phyloP scores from a whole-genome alignment of 139 green algal genomes.

The Chlamydomonas eustigma region DNA sequence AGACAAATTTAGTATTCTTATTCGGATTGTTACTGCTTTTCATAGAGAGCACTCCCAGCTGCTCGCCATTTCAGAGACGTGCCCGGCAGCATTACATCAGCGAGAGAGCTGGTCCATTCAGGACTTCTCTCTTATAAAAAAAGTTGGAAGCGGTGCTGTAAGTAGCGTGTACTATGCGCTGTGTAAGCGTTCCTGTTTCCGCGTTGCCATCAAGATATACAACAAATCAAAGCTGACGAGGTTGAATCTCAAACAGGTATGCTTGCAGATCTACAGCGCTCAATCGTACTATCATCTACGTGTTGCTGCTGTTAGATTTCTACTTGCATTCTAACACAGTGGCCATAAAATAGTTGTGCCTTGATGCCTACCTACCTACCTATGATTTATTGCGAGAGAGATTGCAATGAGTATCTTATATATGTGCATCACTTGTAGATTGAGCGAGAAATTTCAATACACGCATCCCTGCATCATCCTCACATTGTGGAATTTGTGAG shows the following conservation, averaged over 20 bases:
- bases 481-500: constrained; percentile 65
- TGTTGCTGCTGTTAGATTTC: too few relatives aligned
- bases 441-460: constrained; percentile 71
- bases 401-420: neutral
- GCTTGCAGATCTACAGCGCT: neutral
- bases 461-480: constrained; percentile 63
- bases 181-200: constrained; percentile 41
- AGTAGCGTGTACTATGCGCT: constrained; percentile 60
- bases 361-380: too few relatives aligned
- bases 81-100: constrained; percentile 24
- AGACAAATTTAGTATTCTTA: too few relatives aligned
- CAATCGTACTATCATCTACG: neutral
- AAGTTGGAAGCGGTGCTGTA: constrained; percentile 71
- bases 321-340: too few relatives aligned
- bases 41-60: constrained; percentile 14
- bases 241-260: constrained; percentile 60
- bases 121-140: constrained; percentile 62
- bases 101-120: constrained; percentile 51
- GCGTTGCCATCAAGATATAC: constrained; percentile 75
- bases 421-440: constrained; percentile 35
- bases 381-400: too few relatives aligned
- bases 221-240: constrained; percentile 55
- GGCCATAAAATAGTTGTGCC: too few relatives aligned
- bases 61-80: constrained; percentile 24
- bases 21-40: neutral